Evolutionary conservation across 495 filamentous ascomycete species (phyloP).

Genomic region (Talaromyces thailandensis): DNA sequence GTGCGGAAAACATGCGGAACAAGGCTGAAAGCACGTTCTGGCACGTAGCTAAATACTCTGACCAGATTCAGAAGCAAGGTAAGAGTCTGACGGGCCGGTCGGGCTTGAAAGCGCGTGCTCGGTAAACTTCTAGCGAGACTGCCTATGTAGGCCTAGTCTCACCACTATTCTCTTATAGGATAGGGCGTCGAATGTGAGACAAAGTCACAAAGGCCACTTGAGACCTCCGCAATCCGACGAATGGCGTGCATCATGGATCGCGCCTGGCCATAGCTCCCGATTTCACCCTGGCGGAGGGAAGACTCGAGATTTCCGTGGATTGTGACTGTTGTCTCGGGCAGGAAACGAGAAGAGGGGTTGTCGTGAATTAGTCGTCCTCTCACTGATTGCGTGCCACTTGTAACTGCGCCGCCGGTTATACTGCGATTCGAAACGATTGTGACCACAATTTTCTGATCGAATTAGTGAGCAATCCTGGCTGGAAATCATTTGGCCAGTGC

Average conservation of each 20-base stretch:
- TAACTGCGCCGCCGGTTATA: neutral
- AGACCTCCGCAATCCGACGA: slow-evolving; percentile 1
- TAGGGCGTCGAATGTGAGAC: neutral
- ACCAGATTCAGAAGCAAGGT: neutral
- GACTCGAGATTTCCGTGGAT: neutral
- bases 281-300: neutral
- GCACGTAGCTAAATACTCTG: neutral
- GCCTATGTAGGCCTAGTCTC: neutral
- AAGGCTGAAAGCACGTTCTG: neutral
- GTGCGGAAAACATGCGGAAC: neutral
- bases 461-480: neutral
- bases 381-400: neutral
- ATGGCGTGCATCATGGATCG: slow-evolving; percentile 1
- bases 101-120: neutral
- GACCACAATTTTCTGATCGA: neutral
- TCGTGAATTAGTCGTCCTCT: neutral
- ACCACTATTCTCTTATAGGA: neutral
- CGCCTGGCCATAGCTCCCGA: slow-evolving; percentile 3
- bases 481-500: neutral
- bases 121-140: neutral
- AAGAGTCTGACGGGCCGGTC: neutral
- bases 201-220: neutral
- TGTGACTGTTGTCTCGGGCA: neutral
- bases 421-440: neutral
- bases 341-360: neutral